Conservation (phyloP, 2,329 filamentous ascomycete genomes). For the Botrytis byssoidea region DNA sequence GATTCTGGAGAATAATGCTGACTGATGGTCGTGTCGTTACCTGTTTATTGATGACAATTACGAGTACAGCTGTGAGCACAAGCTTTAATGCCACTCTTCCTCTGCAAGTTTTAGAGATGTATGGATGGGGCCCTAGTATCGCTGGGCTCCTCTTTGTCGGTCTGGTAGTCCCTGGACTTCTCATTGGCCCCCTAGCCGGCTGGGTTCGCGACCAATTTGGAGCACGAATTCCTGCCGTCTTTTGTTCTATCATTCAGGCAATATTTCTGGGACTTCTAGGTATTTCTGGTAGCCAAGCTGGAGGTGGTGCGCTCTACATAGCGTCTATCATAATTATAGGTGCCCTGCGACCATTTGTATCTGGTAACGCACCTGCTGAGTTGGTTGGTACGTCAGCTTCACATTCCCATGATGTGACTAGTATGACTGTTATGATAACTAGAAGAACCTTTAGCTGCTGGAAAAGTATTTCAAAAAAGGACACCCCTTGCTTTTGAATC, state of each 20-base stretch:
- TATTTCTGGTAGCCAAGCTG: background rate
- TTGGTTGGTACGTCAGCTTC: background rate
- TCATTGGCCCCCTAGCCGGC: background rate
- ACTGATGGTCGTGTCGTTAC: background rate
- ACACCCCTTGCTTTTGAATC: background rate
- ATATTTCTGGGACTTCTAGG: background rate
- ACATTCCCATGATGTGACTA: background rate
- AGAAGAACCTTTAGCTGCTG: background rate
- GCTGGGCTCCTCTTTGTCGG: background rate
- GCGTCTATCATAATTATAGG: background rate
- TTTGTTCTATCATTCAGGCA: background rate
- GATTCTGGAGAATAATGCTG: conserved; percentile 7
- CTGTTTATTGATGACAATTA: background rate
- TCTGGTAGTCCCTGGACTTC: background rate
- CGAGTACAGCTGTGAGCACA: background rate
- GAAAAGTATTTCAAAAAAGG: background rate
- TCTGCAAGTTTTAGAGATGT: background rate
- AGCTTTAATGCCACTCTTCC: conserved; percentile 1
- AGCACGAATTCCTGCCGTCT: background rate
- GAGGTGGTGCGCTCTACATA: background rate
- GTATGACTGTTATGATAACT: background rate
- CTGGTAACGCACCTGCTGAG: background rate
- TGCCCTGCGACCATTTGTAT: background rate
- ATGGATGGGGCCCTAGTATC: background rate
- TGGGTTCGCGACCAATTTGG: background rate